Base-by-base conservation (phyloP, 225 moss, liverwort and hornwort genomes). In the Rhytidiadelphus loreus region DNA sequence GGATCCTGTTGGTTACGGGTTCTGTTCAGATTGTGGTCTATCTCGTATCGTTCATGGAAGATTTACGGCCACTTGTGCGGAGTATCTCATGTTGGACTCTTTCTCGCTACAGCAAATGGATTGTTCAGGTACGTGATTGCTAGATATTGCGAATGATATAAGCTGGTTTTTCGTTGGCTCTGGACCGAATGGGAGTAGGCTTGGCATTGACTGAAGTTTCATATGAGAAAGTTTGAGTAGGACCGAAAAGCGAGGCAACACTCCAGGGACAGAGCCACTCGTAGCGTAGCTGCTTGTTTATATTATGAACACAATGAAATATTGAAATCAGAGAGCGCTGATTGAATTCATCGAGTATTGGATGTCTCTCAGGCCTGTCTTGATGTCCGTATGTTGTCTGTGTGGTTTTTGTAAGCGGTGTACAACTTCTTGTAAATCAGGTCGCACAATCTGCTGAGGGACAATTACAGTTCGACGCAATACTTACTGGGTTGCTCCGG, bases 101-200 rank as follows among this genome's bases (percentile, higher is more conserved):
- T 89, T 98, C 98, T 72, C 98, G 98, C 89, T 98, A 98, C 90
- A 97, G 98, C 98, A 98, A 98, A 88, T 98, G 98, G 98, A 98
- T 98, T 84, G 97, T 96, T 86, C 96, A 98, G 97, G 98, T 98
- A 79, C 52, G 33, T 73, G 32, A 53, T 91, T 87, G 64, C 71
- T 71, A 71, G 39, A 70, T 86, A 22, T 84, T 89, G 43, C 62
- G 68, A 69, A 80, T 87, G 56, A 48, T 69, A 56, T 76, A 52
- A n/a, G 18, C n/a, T 83, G 19, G 0, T 65, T 82, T 63, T 61
- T 33, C 15, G 22, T 62, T 80, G 30, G 10, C 81, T 62, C 61
- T 81, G 81, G 81, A 46, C 5, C 50, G 82, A 35, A 82, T 33
- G 62, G 64, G 25, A 48, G 63, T 48, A 82, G 50, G 7, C 48